Percentiles rank a stretch among this genome's conserved stretches.
These are phyloP conservation scores for Parathielavia appendiculata DNA, from an alignment of 495 filamentous ascomycete genomes.

Conservation along the genomic window DNA sequence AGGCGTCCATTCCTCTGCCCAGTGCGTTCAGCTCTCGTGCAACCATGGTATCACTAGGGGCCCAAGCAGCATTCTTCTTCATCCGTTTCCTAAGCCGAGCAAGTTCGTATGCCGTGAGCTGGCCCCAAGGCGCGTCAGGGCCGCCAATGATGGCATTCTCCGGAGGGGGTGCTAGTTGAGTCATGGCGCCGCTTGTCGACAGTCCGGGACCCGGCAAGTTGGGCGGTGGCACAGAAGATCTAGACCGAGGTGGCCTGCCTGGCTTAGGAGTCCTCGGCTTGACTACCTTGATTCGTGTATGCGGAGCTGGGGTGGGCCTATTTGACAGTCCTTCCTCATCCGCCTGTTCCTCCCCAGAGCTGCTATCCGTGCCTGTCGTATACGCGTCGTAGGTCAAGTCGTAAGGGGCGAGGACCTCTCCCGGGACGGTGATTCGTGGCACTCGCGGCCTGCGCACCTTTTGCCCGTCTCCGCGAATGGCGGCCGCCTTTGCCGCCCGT, in stretches of 20 bases:
- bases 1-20: slow-evolving; percentile 72
- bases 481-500: slow-evolving; percentile 57
- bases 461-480: slow-evolving; percentile 57
- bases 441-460: slow-evolving; percentile 37
- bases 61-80: slow-evolving; percentile 99
- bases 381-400: slow-evolving; percentile 50
- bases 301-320: slow-evolving; percentile 32
- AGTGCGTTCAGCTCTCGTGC: slow-evolving; percentile 73
- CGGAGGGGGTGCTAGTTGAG: slow-evolving; percentile 71
- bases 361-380: slow-evolving; percentile 42
- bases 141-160: slow-evolving; percentile 70
- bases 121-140: slow-evolving; percentile 78
- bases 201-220: slow-evolving; percentile 51
- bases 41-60: slow-evolving; percentile 94
- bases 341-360: slow-evolving; percentile 36
- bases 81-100: slow-evolving; percentile 87
- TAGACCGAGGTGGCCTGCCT: slow-evolving; percentile 33
- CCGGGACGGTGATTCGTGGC: slow-evolving; percentile 52
- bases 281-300: slow-evolving; percentile 41
- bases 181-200: slow-evolving; percentile 77
- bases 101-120: slow-evolving; percentile 86
- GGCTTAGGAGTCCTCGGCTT: slow-evolving; percentile 36
- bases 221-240: slow-evolving; percentile 45
- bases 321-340: slow-evolving; percentile 33
- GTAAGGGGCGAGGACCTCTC: slow-evolving; percentile 55